Evolutionary conservation across 2,329 filamentous ascomycete species (phyloP).

Genomic region (Pseudocercospora pini-densiflorae): DNA sequence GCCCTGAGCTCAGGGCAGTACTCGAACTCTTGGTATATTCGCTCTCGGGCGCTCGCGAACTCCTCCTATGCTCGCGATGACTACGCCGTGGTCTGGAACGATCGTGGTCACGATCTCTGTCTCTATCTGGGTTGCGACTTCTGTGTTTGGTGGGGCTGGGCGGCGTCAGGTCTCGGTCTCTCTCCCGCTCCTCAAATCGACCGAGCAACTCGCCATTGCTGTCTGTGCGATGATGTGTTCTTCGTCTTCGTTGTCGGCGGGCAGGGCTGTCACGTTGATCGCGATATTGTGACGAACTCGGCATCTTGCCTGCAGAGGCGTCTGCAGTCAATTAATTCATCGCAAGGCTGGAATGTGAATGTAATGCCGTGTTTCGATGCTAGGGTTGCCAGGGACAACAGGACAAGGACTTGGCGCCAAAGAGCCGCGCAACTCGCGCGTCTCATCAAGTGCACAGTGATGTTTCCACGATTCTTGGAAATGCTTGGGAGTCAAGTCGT

Average conservation of each 20-base stretch:
- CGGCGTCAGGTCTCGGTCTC: conserved; percentile 17
- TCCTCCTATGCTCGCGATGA: not conserved
- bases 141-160: conserved; percentile 21
- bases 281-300: conserved; percentile 10
- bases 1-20: conserved; percentile 56
- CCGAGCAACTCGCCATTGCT: conserved; percentile 40
- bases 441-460: not conserved
- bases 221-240: conserved; percentile 42
- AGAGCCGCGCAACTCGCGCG: not conserved
- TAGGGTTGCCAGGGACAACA: not conserved
- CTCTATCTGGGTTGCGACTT: conserved; percentile 15
- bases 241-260: conserved; percentile 36
- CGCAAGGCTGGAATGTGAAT: conserved; percentile 11
- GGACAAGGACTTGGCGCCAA: not conserved
- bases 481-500: not conserved
- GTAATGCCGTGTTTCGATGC: not conserved
- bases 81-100: not conserved
- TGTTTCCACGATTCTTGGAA: not conserved
- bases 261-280: conserved; percentile 33
- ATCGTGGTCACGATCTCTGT: conserved; percentile 8
- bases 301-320: conserved; percentile 8
- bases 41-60: conserved; percentile 17
- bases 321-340: conserved; percentile 1
- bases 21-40: conserved; percentile 35
- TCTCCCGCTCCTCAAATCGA: conserved; percentile 21